Conservation (phyloP, 306 rosid species). For the Cucurbita moschata region DNA sequence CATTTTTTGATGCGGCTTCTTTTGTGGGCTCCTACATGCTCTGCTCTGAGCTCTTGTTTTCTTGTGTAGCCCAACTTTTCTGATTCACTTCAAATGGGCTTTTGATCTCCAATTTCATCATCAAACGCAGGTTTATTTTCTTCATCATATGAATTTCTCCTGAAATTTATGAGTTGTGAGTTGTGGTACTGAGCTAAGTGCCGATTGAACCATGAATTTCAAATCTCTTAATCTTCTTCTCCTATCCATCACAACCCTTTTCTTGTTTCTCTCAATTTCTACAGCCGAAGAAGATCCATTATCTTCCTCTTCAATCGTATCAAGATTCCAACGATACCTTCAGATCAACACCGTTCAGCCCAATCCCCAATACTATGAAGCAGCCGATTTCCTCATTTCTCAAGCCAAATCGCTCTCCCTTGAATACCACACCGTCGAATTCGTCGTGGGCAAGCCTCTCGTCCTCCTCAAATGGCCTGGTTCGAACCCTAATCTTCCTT, state of each 20-base stretch:
- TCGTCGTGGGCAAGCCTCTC: constrained; percentile 49
- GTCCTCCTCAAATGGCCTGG: constrained; percentile 76
- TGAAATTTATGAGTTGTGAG: no score
- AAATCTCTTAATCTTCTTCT: background rate
- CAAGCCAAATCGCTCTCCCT: constrained; percentile 56
- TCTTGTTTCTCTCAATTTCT: constrained; percentile 6
- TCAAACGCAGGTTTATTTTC: no score
- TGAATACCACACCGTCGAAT: constrained; percentile 45
- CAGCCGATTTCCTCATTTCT: constrained; percentile 36
- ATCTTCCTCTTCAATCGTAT: constrained; percentile 14
- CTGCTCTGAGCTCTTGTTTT: no score
- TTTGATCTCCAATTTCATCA: no score
- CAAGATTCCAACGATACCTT: constrained; percentile 71
- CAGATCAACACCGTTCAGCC: constrained; percentile 80
- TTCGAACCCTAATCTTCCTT: constrained; percentile 38
- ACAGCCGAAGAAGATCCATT: background rate
- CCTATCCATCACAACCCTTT: constrained; percentile 3
- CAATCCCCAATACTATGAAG: constrained; percentile 44
- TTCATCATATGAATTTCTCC: no score
- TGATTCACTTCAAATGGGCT: no score
- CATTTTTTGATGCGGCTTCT: no score
- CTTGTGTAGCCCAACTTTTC: no score
- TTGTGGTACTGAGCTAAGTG: background rate
- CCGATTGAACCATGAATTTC: background rate
- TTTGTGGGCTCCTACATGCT: no score